phyloP scores from a whole-genome alignment of 305 asterid species.

The Rubia peregrina region DNA sequence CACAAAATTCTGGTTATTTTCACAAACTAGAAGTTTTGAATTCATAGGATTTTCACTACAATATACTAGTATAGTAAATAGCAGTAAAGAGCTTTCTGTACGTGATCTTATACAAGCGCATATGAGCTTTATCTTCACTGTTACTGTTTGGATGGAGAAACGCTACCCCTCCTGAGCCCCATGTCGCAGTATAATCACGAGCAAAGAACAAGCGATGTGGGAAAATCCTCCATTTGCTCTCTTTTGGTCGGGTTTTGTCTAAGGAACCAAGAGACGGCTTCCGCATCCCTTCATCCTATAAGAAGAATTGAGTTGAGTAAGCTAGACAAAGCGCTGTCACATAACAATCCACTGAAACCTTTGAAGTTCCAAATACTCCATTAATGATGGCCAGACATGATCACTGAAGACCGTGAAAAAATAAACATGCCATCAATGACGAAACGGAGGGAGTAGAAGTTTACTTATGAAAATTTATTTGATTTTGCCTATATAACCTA shows the following conservation, averaged over 20 bases:
- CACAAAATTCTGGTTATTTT: background rate
- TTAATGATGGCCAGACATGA: no score
- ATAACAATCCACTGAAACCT: background rate
- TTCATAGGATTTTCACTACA: background rate
- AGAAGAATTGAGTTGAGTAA: background rate
- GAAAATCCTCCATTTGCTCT: slow-evolving; percentile 54
- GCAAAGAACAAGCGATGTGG: slow-evolving; percentile 86
- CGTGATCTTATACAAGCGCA: slow-evolving; percentile 88
- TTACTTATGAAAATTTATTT: background rate
- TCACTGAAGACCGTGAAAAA: no score
- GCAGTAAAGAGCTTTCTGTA: slow-evolving; percentile 29
- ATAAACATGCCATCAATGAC: no score
- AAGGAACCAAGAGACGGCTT: slow-evolving; percentile 59
- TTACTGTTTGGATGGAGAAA: slow-evolving; percentile 72
- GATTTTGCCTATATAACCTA: background rate
- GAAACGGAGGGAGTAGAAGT: background rate
- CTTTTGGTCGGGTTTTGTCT: slow-evolving; percentile 72
- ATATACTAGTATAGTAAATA: background rate
- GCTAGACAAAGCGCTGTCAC: background rate
- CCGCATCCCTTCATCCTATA: slow-evolving; percentile 82
- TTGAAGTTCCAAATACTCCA: background rate
- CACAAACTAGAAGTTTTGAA: background rate
- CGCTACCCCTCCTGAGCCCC: slow-evolving; percentile 99
- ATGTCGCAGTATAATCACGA: slow-evolving; percentile 56
- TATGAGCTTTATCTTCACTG: slow-evolving; percentile 49